Base-by-base conservation (phyloP, 2,329 filamentous ascomycete genomes). In the Verticillium isaacii region DNA sequence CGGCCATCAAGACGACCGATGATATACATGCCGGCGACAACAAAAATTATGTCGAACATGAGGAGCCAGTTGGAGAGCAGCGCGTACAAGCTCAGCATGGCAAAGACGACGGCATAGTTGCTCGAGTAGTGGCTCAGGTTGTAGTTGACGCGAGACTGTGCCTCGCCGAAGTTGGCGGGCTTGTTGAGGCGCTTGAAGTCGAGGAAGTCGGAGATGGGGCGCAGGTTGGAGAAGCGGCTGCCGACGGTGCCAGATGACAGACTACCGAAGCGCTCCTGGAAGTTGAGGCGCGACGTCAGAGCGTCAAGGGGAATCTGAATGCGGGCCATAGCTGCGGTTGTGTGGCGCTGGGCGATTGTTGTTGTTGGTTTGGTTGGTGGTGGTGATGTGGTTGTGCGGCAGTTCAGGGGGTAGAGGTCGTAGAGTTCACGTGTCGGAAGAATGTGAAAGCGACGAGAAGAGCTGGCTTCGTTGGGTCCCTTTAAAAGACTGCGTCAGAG, bases 111-210 rank as follows among this genome's bases (percentile, higher is more conserved):
- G 68, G 91, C 90, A 85, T 99, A 99, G 83, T 99, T 99, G 89
- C 92, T 97, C 65, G 93, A 96, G 84, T 96, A 99, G 82, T 98
- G 90, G 75, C 90, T 88, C 67, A 99, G 81, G 78, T 99, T 99
- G 88, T 97, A 97, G 83, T 96, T 96, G 80, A 97, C 89, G 67
- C 94, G 88, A 69, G 89, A 93, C 78, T 98, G 94, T 66, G 92
- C 87, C 77, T 97, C 93, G 67, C 81, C 82, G 71, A 98, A 97
- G 81, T 96, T 96, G 73, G 86, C 86, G 32, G 95, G 95, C 82
- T 98, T 99, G 68, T 92, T 96, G 61, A 99, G 72, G 69, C 93
- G 92, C 87, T 97, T 97, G 80, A 98, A 78, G 78, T 98, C 93
- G 32, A 97, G 85, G 80, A 99, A 99, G 79, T 99, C 95, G 75